Evolutionary conservation across 2,329 filamentous ascomycete genomes (phyloP), one percentile per base, ranked within the genome.

Genomic region (Trichocomaceae sp.): DNA sequence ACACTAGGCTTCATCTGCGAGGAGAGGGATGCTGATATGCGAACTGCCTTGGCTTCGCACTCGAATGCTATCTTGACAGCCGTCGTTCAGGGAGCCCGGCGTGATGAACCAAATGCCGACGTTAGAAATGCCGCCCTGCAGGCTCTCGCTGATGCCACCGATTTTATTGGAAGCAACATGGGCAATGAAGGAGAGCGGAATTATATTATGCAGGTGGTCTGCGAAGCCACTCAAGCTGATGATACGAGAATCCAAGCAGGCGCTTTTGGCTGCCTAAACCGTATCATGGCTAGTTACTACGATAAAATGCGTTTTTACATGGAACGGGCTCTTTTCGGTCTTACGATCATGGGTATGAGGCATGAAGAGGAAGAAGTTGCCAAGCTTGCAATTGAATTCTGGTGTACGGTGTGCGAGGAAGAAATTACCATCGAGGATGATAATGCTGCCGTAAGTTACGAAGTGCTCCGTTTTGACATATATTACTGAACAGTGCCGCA

Each of bases 241-340:
- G 93, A 99, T 72, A 83, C 82, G 57, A 84, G 90, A 69, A 95
- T 99, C 72, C 91, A 97, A 75, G 90, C 96, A 71, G 91, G 90
- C 58, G 89, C 93, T 44, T 99, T 96, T 71, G 93, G 93, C 65
- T 97, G 93, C 72, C 78, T 99, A 63, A 99, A 99, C 82, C 85
- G 93, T 67, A 97, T 99, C 73, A 99, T 99, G 93, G 88, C 83
- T 58, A 83, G 96, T 60, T 99, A 99, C 80, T 99, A 99, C 73
- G 93, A 99, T 67, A 95, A 96, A 78, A 99, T 99, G 93, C 87
- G 91, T 66, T 99, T 96, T 76, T 99, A 99, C 79, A 99, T 99
- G 93, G 93, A 99, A 80, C 97, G 97, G 83, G 93, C 93, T 35
- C 82, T 99, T 44, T 99, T 99, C 66, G 93, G 93, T 56, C 81